Evolutionary conservation across 2,329 filamentous ascomycete genomes (phyloP), one percentile per base, ranked within the genome.

Genomic region (Waltergamsia citrina): DNA sequence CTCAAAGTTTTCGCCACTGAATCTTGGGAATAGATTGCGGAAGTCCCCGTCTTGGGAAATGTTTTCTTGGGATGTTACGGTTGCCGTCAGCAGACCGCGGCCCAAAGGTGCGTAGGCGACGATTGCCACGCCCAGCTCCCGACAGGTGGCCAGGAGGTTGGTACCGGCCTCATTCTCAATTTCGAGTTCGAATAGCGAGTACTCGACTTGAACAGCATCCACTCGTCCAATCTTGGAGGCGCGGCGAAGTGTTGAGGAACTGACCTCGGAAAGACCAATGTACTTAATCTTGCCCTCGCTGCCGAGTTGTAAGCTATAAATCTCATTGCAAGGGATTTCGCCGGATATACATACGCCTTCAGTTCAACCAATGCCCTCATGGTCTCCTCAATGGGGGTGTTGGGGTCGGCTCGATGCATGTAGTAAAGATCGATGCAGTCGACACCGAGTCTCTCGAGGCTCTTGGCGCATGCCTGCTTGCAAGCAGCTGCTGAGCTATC

Each of bases 91-190:
- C 39, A 78, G 53, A 8, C 74, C 74, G 1, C 71, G 62, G 8
- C 71, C 72, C 7, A 78, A 61, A 3, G 74, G 74, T 7, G 62
- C 65, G 50, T 73, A 76, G 3, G 69, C 65, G 3, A 79, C 61
- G 9, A 70, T 54, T 1, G 69, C 54, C 1, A 73, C 56, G 3
- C 71, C 71, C 6, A 78, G 62, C 45, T 76, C 69, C 16, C 66
- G 60, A 34, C 60, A 66, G 0, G 72, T 70, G 23, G 59, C 51
- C 3, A 77, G 51, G 2, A 78, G 52, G 25, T 62, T 48, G 3
- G 62, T 65, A 1, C 53, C 49, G 4, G 25, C 27, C 6, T 52
- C 51, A 15, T 60, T 63, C 47, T 81, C 77, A 41, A 82, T 71
- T 28, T 74, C 65, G 25, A 79, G 57, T 2, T 59, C 49, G 44